Percentiles rank a stretch among this genome's conserved stretches.
phyloP scores from a whole-genome alignment of 768 basidiomycete species.

The Lentinula sp. region DNA sequence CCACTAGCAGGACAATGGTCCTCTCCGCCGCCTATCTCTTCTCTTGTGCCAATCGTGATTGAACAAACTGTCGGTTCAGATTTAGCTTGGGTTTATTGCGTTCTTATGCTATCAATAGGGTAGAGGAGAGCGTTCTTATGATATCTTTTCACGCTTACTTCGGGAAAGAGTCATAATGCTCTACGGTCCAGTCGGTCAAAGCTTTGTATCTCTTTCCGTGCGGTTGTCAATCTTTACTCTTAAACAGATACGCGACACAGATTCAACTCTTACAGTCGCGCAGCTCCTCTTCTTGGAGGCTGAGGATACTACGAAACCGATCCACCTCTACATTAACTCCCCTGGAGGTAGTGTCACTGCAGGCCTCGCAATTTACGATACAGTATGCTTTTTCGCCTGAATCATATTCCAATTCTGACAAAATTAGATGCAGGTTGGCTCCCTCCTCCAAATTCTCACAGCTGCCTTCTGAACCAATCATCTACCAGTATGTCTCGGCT shows the following conservation, averaged over 20 bases:
- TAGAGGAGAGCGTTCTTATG: constrained; percentile 85
- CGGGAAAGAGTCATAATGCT: constrained; percentile 95
- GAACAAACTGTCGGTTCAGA: constrained; percentile 3
- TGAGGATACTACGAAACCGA: constrained; percentile 89
- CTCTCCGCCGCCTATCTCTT: constrained; percentile 31
- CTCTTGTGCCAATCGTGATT: constrained; percentile 8
- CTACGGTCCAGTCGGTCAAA: constrained; percentile 71
- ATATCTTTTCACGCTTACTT: constrained; percentile 91
- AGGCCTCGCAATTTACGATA: constrained; percentile 96
- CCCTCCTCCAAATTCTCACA: neutral
- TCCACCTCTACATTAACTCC: constrained; percentile 95
- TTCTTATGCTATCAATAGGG: constrained; percentile 38
- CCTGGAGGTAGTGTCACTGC: constrained; percentile 96
- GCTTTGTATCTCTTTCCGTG: constrained; percentile 7
- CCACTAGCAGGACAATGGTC: constrained; percentile 42
- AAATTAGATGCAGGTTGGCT: constrained; percentile 63
- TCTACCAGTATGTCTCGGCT: constrained; percentile 71
- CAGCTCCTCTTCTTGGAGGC: constrained; percentile 95
- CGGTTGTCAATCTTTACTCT: constrained; percentile 10
- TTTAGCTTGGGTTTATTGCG: constrained; percentile 1
- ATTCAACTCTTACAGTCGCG: constrained; percentile 83
- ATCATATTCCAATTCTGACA: neutral
- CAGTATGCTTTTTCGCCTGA: constrained; percentile 45
- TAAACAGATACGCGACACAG: constrained; percentile 78
- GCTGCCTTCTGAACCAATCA: constrained; percentile 3